Percentiles rank a stretch among this genome's conserved stretches.
Conservation (phyloP, 352 stramenopile genomes). For the Pythium aristosporum region DNA sequence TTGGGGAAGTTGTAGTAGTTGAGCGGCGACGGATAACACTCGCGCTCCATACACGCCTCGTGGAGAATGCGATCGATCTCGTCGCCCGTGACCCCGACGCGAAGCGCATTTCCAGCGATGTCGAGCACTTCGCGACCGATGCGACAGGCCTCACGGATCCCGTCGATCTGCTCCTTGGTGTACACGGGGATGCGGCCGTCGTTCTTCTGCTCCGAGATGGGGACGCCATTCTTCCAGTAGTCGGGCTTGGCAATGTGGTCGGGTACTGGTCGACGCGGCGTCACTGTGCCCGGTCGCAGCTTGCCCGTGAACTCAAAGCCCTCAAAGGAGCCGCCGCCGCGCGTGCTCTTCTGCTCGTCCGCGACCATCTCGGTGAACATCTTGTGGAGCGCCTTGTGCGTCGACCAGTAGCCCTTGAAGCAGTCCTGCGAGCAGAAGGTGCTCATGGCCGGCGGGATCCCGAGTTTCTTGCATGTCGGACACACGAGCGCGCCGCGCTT, state of each 20-base stretch:
- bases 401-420: conserved; percentile 95
- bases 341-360: conserved; percentile 30
- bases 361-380: conserved; percentile 88
- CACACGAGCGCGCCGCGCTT: conserved; percentile 88
- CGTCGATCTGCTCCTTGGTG: conserved; percentile 91
- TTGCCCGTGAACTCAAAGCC: conserved; percentile 83
- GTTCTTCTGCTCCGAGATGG: conserved; percentile 61
- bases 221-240: conserved; percentile 88
- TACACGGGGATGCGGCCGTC: conserved; percentile 92
- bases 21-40: conserved; percentile 96
- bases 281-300: conserved; percentile 82
- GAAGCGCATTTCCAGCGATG: conserved; percentile 86
- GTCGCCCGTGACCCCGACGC: conserved; percentile 92
- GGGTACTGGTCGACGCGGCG: conserved; percentile 71
- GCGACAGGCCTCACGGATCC: conserved; percentile 91
- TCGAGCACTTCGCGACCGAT: conserved; percentile 94
- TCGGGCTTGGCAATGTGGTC: conserved; percentile 83
- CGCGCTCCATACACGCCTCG: conserved; percentile 88
- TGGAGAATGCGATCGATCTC: conserved; percentile 97
- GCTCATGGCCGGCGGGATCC: conserved; percentile 80
- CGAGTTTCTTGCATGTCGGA: conserved; percentile 91
- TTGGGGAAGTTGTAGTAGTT: conserved; percentile 99
- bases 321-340: conserved; percentile 41
- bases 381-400: conserved; percentile 96
- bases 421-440: conserved; percentile 94